A percentile compares a stretch with the other conserved stretches of the same genome.
These are phyloP conservation scores for Leucosporidium scottii DNA, from an alignment of 768 basidiomycete genomes.

Conservation along the genomic window DNA sequence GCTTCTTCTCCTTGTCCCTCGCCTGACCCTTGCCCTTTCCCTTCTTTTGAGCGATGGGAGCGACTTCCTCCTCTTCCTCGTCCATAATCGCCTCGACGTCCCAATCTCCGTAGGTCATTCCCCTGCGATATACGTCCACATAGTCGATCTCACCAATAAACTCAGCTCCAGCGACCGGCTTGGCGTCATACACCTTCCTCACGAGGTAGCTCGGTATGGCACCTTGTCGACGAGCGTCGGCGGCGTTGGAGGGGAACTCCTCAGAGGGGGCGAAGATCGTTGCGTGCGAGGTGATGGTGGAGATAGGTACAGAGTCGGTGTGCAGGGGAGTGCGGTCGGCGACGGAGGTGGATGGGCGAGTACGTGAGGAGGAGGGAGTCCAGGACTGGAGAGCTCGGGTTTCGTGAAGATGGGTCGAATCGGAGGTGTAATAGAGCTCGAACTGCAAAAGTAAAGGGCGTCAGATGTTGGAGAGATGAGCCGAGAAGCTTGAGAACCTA, in stretches of 20 bases:
- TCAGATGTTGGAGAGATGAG: neutral
- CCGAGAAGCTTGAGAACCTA: neutral
- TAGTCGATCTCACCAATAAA: constrained; percentile 26
- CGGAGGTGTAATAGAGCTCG: constrained; percentile 32
- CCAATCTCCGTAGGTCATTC: constrained; percentile 9
- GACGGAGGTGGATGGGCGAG: constrained; percentile 9
- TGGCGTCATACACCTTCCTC: constrained; percentile 26
- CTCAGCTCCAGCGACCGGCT: constrained; percentile 15
- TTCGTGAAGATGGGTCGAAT: constrained; percentile 25
- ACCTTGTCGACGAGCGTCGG: neutral
- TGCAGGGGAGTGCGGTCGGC: constrained; percentile 21
- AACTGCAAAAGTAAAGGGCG: constrained; percentile 10
- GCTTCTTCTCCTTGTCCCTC: constrained; percentile 28
- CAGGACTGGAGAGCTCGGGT: neutral
- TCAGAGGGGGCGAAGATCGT: constrained; percentile 11
- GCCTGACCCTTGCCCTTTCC: neutral
- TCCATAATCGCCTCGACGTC: constrained; percentile 27
- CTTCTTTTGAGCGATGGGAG: neutral
- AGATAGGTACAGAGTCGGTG: constrained; percentile 14
- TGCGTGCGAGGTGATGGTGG: constrained; percentile 12
- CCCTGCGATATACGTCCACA: neutral
- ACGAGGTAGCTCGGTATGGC: constrained; percentile 18
- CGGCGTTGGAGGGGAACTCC: neutral
- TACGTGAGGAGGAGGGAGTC: constrained; percentile 1
- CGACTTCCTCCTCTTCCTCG: constrained; percentile 25